Evolutionary conservation across 192 early-diverging fungal species (phyloP).

Genomic region (Gonapodya prolifera): DNA sequence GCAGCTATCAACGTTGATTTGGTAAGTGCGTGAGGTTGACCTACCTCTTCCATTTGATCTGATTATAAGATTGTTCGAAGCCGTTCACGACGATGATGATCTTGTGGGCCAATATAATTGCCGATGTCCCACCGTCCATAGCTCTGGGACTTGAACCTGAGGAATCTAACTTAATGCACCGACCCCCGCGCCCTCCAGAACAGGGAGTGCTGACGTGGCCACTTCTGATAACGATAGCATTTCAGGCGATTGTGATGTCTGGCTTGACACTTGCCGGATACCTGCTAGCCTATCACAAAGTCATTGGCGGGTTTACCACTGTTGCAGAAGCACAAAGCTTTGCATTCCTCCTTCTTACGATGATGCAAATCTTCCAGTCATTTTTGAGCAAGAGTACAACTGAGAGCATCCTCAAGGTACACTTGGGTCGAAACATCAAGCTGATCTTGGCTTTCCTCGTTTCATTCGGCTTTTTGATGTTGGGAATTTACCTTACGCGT

Average conservation of each 20-base stretch:
- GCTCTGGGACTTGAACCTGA: constrained; percentile 72
- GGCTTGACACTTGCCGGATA: constrained; percentile 42
- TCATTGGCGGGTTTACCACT: constrained; percentile 11
- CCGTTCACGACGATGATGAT: constrained; percentile 92
- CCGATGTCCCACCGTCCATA: constrained; percentile 92
- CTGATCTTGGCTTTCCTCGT: constrained; percentile 66
- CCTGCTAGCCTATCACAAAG: constrained; percentile 13
- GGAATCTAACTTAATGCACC: constrained; percentile 73
- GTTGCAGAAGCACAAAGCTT: constrained; percentile 33
- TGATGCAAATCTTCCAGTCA: constrained; percentile 75
- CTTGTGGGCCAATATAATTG: constrained; percentile 95
- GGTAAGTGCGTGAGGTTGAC: neutral
- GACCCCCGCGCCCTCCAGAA: constrained; percentile 63
- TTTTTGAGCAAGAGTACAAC: constrained; percentile 70
- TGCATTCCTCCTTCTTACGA: constrained; percentile 70
- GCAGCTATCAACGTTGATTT: too few species aligned
- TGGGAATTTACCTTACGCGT: constrained; percentile 70
- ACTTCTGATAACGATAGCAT: constrained; percentile 48
- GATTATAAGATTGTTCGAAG: constrained; percentile 59
- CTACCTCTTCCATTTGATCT: constrained; percentile 22
- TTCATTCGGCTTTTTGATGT: constrained; percentile 53
- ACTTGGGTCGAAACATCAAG: constrained; percentile 62
- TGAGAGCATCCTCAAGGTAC: constrained; percentile 59
- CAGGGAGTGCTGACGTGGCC: constrained; percentile 56
- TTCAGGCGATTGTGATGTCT: constrained; percentile 63